Evolutionary conservation across 768 basidiomycete species (phyloP).

Genomic region (Xanthoconium purpureum): DNA sequence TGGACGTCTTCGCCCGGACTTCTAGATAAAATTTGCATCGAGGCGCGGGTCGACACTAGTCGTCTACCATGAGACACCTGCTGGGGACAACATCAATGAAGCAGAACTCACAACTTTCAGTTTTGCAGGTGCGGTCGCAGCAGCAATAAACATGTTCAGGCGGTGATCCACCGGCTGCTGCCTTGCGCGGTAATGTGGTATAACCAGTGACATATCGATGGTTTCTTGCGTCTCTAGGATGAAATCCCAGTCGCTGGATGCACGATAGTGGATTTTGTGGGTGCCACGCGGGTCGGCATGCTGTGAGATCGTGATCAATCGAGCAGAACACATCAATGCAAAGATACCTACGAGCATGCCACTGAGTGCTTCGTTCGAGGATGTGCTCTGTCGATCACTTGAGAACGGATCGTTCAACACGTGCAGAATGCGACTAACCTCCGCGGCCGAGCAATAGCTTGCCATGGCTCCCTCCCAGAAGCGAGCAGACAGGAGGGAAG

Average conservation of each 20-base stretch:
- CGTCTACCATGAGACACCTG: background rate
- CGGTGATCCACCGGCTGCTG: constrained; percentile 71
- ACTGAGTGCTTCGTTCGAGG: constrained; percentile 15
- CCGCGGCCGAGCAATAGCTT: constrained; percentile 25
- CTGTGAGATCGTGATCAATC: constrained; percentile 13
- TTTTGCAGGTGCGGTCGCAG: constrained; percentile 53
- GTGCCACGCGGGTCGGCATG: constrained; percentile 42
- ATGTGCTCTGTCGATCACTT: constrained; percentile 23
- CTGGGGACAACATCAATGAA: background rate
- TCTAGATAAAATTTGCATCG: constrained; percentile 62
- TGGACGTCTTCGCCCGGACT: constrained; percentile 60
- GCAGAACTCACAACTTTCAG: constrained; percentile 64
- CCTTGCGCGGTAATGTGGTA: constrained; percentile 78
- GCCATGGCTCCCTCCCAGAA: constrained; percentile 19
- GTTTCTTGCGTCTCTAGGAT: constrained; percentile 51
- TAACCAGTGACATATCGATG: constrained; percentile 62
- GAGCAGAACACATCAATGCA: background rate
- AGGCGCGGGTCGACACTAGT: constrained; percentile 55
- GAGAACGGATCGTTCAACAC: background rate
- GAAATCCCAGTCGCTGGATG: constrained; percentile 65
- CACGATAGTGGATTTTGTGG: constrained; percentile 63
- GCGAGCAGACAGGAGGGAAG: background rate
- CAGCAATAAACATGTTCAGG: constrained; percentile 64
- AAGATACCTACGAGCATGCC: constrained; percentile 13
- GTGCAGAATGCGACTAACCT: constrained; percentile 21